phyloP scores from a whole-genome alignment of 148 eudicot species.

The Rhododendron ovatum region DNA sequence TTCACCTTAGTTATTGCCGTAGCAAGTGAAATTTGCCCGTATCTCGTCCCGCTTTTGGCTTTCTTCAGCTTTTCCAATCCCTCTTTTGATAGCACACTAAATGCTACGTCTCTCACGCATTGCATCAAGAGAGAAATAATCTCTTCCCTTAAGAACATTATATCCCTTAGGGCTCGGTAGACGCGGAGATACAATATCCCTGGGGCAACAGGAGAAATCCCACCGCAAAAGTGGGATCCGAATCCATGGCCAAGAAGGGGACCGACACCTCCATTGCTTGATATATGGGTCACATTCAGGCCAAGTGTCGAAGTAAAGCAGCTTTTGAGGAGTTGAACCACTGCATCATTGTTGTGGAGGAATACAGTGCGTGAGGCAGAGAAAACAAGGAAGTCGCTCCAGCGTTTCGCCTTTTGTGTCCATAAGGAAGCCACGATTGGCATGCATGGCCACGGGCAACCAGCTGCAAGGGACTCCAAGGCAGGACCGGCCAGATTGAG shows the following conservation, averaged over 20 bases:
- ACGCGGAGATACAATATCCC: slow-evolving; percentile 76
- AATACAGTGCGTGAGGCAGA: slow-evolving; percentile 89
- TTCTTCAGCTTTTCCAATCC: slow-evolving; percentile 32
- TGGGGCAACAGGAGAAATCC: slow-evolving; percentile 82
- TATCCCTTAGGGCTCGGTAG: slow-evolving; percentile 60
- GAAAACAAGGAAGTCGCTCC: slow-evolving; percentile 81
- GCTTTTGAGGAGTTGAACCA: slow-evolving; percentile 72
- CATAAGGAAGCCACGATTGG: slow-evolving; percentile 85
- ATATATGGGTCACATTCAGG: slow-evolving; percentile 28
- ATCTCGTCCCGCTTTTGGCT: slow-evolving; percentile 32
- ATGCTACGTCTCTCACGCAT: slow-evolving; percentile 53
- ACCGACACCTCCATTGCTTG: slow-evolving; percentile 62
- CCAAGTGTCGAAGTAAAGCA: slow-evolving; percentile 71
- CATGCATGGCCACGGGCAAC: slow-evolving; percentile 97
- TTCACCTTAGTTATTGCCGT: slow-evolving; percentile 56
- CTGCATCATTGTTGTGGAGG: slow-evolving; percentile 73
- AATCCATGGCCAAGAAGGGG: slow-evolving; percentile 90
- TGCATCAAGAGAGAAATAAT: slow-evolving; percentile 62
- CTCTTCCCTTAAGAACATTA: slow-evolving; percentile 74
- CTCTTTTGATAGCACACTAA: slow-evolving; percentile 26
- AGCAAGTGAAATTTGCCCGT: slow-evolving; percentile 55
- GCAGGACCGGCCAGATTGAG: slow-evolving; percentile 96
- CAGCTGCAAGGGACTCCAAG: slow-evolving; percentile 82
- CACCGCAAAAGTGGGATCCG: slow-evolving; percentile 63
- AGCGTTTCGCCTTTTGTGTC: slow-evolving; percentile 85